Evolutionary conservation across 1,284 basidiomycete genomes (phyloP).

Genomic region (Ustilago loliicola): DNA sequence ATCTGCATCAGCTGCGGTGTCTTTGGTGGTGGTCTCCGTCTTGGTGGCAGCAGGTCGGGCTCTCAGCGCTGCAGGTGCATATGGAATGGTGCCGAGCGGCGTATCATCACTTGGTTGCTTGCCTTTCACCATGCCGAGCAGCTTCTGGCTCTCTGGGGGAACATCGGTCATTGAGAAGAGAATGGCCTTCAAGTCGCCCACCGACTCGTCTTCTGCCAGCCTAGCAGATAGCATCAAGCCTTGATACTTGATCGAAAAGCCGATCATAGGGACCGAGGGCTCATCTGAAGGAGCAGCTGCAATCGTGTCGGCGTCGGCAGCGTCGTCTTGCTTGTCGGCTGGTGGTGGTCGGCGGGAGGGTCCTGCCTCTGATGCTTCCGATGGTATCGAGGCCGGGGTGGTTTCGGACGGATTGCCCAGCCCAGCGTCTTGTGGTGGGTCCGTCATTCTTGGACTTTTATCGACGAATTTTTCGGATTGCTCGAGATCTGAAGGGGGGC

Average conservation of each 20-base stretch:
- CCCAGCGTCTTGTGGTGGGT: background rate
- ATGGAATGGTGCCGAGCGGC: slow-evolving; percentile 37
- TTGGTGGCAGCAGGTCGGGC: slow-evolving; percentile 21
- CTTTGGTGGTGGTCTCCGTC: slow-evolving; percentile 18
- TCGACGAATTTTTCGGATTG: background rate
- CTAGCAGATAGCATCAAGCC: slow-evolving; percentile 40
- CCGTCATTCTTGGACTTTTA: slow-evolving; percentile 14
- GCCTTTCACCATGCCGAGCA: slow-evolving; percentile 85
- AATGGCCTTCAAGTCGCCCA: slow-evolving; percentile 65
- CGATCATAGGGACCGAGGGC: slow-evolving; percentile 20
- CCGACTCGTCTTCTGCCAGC: slow-evolving; percentile 45
- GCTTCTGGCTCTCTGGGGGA: slow-evolving; percentile 87
- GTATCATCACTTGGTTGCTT: slow-evolving; percentile 77
- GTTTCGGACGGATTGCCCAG: background rate
- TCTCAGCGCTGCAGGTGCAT: slow-evolving; percentile 47
- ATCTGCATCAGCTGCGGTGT: slow-evolving; percentile 29
- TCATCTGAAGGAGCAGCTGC: background rate
- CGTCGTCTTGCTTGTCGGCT: slow-evolving; percentile 5
- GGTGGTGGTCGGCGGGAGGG: slow-evolving; percentile 24
- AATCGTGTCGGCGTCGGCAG: background rate
- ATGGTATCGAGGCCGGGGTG: no score
- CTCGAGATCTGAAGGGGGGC: background rate
- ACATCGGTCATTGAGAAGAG: slow-evolving; percentile 82
- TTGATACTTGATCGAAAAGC: slow-evolving; percentile 57
- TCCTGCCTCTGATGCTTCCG: slow-evolving; percentile 21